Base-by-base conservation (phyloP, 768 basidiomycete genomes). In the Plicaturopsis crispa region DNA sequence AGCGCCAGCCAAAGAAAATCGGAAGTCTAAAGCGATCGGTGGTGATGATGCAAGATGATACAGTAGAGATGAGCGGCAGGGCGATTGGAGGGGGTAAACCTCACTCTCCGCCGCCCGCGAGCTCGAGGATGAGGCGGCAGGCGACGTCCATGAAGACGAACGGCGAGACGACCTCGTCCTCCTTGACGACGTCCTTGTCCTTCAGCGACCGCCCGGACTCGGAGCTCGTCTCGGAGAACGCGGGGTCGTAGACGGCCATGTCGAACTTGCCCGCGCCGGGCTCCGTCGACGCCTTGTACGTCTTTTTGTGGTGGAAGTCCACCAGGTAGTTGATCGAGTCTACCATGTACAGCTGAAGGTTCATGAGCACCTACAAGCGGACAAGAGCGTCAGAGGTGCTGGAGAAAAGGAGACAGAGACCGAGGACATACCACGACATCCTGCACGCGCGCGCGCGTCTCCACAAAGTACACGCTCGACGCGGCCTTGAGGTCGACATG, bases 131-230 rank as follows among this genome's bases (percentile, higher is more conserved):
- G 51, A 98, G 70, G 48, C 82, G 69, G 57, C 91, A 96, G 4
- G 96, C 90, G 21, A 93, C 80, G 59, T 99, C 94, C 76, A 98
- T 84, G 60, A 99, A 99, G 44, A 96, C 77, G 61, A 90, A 98
- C 8, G 96, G 96, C 37, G 79, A 80, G 18, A 84, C 72, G 14
- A 86, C 69, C 39, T 80, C 81, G 50, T 84, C 81, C 38, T 82
- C 51, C 35, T 49, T 54, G n/a, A n/a, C n/a, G 22, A 60, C 66
- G 20, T 72, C 74, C 52, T 73, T 66, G 41, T 70, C 74, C 43
- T 68, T 77, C 46, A 76, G 51, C 31, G 76, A 78, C 24, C 73
- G 67, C 28, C 70, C 71, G 3, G 70, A 66, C 36, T 83, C 79
- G 21, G 72, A 77, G 41, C 68, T 69, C 22, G 67, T 65, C 40